Conservation (phyloP, 225 moss, liverwort and hornwort genomes). For the Neckera pumila region DNA sequence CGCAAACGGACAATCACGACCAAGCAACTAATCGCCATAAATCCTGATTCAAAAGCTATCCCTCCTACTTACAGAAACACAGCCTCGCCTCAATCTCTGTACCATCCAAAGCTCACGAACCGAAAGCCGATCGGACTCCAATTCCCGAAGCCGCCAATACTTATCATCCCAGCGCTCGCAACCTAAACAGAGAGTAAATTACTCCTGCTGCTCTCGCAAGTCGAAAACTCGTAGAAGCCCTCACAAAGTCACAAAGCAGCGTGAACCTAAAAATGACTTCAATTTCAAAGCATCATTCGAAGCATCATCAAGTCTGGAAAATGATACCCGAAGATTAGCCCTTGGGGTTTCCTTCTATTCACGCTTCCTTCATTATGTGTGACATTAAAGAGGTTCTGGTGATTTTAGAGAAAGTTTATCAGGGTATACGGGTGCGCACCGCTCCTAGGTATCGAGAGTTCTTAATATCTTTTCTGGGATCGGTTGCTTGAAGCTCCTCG, state of each 20-base stretch:
- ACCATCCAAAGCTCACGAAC: neutral
- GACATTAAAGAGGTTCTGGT: neutral
- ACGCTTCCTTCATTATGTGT: neutral
- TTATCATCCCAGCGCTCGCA: neutral
- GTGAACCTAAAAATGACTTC: neutral
- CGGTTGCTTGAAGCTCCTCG: neutral
- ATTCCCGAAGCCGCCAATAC: neutral
- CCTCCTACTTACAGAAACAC: neutral
- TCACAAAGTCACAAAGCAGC: neutral
- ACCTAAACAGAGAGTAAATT: neutral
- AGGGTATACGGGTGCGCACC: neutral
- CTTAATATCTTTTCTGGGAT: neutral
- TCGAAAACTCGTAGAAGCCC: neutral
- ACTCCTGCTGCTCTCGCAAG: neutral
- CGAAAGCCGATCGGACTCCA: neutral
- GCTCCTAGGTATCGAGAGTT: neutral
- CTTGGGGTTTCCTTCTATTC: neutral
- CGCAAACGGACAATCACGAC: neutral
- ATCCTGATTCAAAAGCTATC: neutral
- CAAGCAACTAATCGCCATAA: conserved; percentile 20
- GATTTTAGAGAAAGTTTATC: neutral
- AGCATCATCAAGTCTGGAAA: neutral
- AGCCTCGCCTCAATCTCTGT: neutral
- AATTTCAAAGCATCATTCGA: neutral
- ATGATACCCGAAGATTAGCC: neutral